Percentiles rank a stretch among this genome's conserved stretches.
Conservation (phyloP, 805 yeast genomes). For the Millerozyma miso region DNA sequence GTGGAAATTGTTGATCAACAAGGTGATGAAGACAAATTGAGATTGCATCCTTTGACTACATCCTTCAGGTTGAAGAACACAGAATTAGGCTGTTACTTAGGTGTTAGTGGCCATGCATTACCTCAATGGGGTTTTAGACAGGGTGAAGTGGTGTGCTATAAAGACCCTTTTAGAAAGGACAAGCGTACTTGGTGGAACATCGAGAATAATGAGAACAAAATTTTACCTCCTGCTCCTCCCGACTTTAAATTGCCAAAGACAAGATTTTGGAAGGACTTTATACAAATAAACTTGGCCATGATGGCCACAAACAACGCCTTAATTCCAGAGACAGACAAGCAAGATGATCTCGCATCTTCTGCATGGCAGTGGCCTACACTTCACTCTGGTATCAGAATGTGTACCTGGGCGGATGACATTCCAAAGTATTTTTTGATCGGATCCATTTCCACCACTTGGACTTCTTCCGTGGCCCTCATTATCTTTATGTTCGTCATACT, state of each 20-base stretch:
- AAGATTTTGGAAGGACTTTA: constrained; percentile 64
- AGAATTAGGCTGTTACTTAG: constrained; percentile 75
- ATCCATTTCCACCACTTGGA: constrained; percentile 67
- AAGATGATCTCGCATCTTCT: constrained; percentile 64
- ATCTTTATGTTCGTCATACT: constrained; percentile 46
- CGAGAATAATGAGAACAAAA: constrained; percentile 61
- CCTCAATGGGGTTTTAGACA: constrained; percentile 99
- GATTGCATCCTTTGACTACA: constrained; percentile 77
- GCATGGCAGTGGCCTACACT: constrained; percentile 87
- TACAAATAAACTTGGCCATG: constrained; percentile 73
- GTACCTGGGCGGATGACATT: constrained; percentile 59
- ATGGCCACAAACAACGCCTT: constrained; percentile 81
- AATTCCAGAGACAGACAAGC: constrained; percentile 69
- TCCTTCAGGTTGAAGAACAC: constrained; percentile 72
- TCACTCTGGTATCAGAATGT: constrained; percentile 68
- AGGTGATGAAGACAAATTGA: constrained; percentile 47
- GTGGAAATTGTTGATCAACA: constrained; percentile 63
- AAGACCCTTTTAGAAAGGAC: constrained; percentile 63
- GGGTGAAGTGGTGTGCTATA: constrained; percentile 87
- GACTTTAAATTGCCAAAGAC: constrained; percentile 70
- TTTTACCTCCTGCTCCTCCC: constrained; percentile 56
- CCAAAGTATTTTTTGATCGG: constrained; percentile 65
- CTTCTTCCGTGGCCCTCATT: constrained; percentile 59
- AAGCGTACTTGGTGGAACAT: constrained; percentile 89
- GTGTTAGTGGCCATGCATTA: constrained; percentile 73